Base-by-base conservation (phyloP, 306 rosid species). In the Corylus avellana region DNA sequence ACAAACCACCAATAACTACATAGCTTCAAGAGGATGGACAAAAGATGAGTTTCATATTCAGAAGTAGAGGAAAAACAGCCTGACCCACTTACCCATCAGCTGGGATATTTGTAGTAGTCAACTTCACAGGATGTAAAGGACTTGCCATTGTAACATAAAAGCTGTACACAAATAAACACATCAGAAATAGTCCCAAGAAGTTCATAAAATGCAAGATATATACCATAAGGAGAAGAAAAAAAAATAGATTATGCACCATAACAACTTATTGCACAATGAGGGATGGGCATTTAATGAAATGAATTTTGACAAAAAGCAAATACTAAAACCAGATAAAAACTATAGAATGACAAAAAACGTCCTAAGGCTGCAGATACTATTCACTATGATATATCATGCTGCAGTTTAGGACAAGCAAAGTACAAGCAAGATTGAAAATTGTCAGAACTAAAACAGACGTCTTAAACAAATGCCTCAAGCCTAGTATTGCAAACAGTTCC, bases 121-220 rank as follows among this genome's bases (percentile, higher is more conserved):
- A 85, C 93, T 91, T 96, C 83, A 89, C 92, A 1, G 99, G 98
- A 62, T 25, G 71, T 78, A 93, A 76, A 76, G 98, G 96, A 79
- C 89, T 97, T 1, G 74, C 80, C 68, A 90, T 77, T 20, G 94
- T 69, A 82, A 82, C 86, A 94, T 87, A 93, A 88, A 96, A 96
- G 62, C 99, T 96, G 96, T 42, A 84, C 56, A 70, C 70, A 76
- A 79, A 55, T 66, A 51, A 68, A 83, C 39, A 63, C 50, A 67
- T 67, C 27, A 67, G 29, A 67, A 67, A 39, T 3, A 18, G 10
- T 3, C 48, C 22, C 59, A 9, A 22, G 29, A 70, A 25, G 58
- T 72, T 67, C 51, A 22, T 47, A 72, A 49, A 20, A 27, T 18
- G 75, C 5, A 72, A 72, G 42, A 3, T 47, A 13, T 48, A 49